These are phyloP conservation scores for Saccharum officinarum DNA, from an alignment of 176 grass and related monocot species.

Conservation along the genomic window DNA sequence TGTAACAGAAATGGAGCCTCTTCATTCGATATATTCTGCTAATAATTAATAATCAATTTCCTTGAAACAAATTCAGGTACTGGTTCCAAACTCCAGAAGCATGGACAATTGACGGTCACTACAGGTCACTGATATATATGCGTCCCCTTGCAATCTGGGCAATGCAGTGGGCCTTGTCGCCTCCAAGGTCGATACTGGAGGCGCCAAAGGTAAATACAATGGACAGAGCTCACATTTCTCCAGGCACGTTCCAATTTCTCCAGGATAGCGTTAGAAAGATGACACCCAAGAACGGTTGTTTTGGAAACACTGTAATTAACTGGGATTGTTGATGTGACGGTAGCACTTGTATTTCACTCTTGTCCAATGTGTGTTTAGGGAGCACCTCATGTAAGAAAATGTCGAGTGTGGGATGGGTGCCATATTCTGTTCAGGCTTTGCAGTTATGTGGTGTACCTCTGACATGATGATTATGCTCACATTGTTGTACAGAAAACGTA, in stretches of 20 bases:
- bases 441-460: background rate
- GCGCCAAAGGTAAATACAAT: constrained; percentile 84
- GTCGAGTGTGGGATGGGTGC: background rate
- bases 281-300: constrained; percentile 57
- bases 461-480: background rate
- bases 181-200: constrained; percentile 56
- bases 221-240: constrained; percentile 60
- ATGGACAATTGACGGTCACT: constrained; percentile 85
- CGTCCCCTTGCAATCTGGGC: constrained; percentile 90
- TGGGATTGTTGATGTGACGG: constrained; percentile 56
- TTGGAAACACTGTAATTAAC: constrained; percentile 43
- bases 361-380: background rate
- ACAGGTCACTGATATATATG: constrained; percentile 94
- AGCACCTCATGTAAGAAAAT: background rate
- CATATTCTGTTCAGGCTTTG: background rate
- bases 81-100: constrained; percentile 97
- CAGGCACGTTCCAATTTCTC: constrained; percentile 50
- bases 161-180: constrained; percentile 78
- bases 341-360: background rate
- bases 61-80: constrained; percentile 53
- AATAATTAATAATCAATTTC: background rate
- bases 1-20: background rate
- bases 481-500: constrained; percentile 20
- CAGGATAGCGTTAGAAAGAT: constrained; percentile 68
- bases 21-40: background rate